Conservation (phyloP, 1,284 basidiomycete species). For the Naganishia sp. region DNA sequence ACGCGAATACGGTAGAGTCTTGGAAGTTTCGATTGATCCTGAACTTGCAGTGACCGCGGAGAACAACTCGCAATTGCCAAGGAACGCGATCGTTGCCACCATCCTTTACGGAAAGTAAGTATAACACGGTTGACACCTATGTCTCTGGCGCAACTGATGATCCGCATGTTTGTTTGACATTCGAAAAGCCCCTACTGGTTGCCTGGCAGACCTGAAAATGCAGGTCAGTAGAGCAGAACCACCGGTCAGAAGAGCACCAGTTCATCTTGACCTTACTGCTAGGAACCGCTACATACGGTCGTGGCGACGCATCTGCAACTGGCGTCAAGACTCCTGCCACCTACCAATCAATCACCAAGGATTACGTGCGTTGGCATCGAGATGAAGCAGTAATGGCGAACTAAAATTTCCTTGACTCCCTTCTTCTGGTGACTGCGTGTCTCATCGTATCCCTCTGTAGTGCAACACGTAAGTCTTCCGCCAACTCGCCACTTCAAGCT, state of each 20-base stretch:
- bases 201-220: constrained; percentile 24
- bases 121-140: neutral
- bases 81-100: constrained; percentile 20
- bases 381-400: neutral
- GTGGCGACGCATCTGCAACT: constrained; percentile 19
- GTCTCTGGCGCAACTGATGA: too few species aligned
- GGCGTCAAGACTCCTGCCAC: constrained; percentile 18
- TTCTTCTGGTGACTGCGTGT: neutral
- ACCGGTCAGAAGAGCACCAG: neutral
- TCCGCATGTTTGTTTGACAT: neutral
- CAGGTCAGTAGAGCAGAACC: neutral
- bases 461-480: constrained; percentile 16
- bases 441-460: neutral
- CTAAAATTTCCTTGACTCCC: neutral
- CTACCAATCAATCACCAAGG: constrained; percentile 25
- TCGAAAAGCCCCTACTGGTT: constrained; percentile 28
- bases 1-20: neutral
- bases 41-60: constrained; percentile 24
- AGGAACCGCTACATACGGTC: constrained; percentile 19
- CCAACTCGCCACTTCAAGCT: too few species aligned
- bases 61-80: constrained; percentile 23
- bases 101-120: constrained; percentile 29
- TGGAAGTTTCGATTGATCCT: neutral
- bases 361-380: constrained; percentile 2
- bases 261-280: too few species aligned